These are phyloP conservation scores for Syzygium oleosum DNA, from an alignment of 345 rosid species.

Conservation along the genomic window DNA sequence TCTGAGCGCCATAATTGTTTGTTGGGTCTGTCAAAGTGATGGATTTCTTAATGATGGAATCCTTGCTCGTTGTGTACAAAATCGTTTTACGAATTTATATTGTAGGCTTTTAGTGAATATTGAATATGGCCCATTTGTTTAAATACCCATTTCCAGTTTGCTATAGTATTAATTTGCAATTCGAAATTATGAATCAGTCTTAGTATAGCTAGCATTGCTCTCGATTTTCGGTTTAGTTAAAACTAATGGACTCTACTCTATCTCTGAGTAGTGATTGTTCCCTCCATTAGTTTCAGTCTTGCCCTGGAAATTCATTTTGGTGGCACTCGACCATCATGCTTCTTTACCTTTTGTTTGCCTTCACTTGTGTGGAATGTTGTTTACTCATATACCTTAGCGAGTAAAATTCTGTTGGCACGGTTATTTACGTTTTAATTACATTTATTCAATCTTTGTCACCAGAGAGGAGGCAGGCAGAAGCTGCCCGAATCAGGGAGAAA, in stretches of 20 bases:
- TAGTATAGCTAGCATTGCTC: neutral
- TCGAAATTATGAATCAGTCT: neutral
- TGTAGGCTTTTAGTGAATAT: neutral
- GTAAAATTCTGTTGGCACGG: neutral
- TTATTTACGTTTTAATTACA: neutral
- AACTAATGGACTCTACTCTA: neutral
- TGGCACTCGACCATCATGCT: neutral
- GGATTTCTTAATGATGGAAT: neutral
- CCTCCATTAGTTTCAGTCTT: neutral
- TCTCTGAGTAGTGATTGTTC: neutral
- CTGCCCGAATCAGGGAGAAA: slow-evolving; percentile 57
- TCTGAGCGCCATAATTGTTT: neutral
- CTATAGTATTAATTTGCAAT: neutral
- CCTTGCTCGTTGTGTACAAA: neutral
- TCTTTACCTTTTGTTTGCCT: neutral
- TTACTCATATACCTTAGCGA: neutral
- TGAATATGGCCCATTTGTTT: neutral
- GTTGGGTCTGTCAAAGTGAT: neutral
- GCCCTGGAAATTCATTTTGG: neutral
- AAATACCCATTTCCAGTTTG: neutral
- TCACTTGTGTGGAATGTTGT: neutral
- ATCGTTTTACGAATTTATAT: neutral
- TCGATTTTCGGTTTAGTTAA: neutral
- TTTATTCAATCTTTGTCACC: neutral
- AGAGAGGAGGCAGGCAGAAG: slow-evolving; percentile 71